These are phyloP conservation scores for Lenzites betulinus DNA, from an alignment of 768 basidiomycete species.

Conservation along the genomic window DNA sequence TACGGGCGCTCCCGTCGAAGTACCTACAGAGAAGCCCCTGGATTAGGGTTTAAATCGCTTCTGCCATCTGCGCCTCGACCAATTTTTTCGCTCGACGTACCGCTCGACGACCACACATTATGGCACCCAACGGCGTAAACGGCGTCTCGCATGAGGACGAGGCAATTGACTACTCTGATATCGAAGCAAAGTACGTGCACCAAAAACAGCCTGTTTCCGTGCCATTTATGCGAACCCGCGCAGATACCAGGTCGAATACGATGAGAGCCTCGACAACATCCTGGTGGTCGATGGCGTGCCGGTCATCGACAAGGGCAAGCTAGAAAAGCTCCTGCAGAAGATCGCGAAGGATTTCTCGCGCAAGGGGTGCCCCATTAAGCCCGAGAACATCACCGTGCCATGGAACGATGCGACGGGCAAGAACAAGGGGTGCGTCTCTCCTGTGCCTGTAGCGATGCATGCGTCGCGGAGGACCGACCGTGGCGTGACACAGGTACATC, in stretches of 20 bases:
- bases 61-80: conserved; percentile 1
- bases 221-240: conserved; percentile 4
- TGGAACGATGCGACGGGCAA: conserved; percentile 83
- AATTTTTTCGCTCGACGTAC: conserved; percentile 17
- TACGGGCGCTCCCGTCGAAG: not conserved
- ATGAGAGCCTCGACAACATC: conserved; percentile 88
- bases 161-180: conserved; percentile 84
- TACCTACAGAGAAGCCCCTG: conserved; percentile 9
- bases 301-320: conserved; percentile 82
- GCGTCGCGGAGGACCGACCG: not conserved
- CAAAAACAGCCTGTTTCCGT: not conserved
- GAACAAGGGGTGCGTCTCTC: conserved; percentile 80
- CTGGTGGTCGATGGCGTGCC: conserved; percentile 93
- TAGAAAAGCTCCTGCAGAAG: conserved; percentile 78
- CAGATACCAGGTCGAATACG: conserved; percentile 85
- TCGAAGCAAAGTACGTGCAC: conserved; percentile 74
- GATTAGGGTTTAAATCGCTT: conserved; percentile 4
- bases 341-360: conserved; percentile 82
- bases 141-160: conserved; percentile 43
- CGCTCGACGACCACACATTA: conserved; percentile 12
- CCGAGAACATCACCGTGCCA: conserved; percentile 82
- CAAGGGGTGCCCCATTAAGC: conserved; percentile 75
- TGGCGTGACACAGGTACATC: conserved; percentile 55
- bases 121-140: conserved; percentile 31
- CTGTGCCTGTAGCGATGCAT: not conserved